Conservation (phyloP, 2,329 filamentous ascomycete species). For the Fusarium napiforme region DNA sequence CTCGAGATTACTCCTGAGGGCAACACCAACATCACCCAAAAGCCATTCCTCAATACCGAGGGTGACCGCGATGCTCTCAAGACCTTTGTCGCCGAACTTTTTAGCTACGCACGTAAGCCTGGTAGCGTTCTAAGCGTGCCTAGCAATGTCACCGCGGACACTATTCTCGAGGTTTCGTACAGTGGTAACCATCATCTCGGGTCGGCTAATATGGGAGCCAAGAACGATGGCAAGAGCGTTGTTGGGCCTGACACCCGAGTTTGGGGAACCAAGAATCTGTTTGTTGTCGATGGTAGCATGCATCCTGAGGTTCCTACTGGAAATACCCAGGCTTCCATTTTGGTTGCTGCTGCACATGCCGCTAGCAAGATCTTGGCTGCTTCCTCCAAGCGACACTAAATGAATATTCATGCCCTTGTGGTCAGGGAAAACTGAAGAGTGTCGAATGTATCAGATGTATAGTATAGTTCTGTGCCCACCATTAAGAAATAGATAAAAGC, state of each 20-base stretch:
- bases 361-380: conserved; percentile 36
- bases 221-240: conserved; percentile 47
- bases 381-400: neutral
- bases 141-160: conserved; percentile 40
- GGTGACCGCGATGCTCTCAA: conserved; percentile 45
- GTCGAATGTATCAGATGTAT: neutral
- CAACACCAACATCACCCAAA: conserved; percentile 54
- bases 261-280: conserved; percentile 47
- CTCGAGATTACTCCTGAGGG: conserved; percentile 54
- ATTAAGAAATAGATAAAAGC: neutral
- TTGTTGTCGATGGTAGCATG: conserved; percentile 47
- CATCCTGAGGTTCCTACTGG: conserved; percentile 47
- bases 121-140: conserved; percentile 35
- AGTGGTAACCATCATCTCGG: conserved; percentile 49
- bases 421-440: neutral
- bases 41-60: conserved; percentile 49
- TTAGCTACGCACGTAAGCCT: conserved; percentile 40
- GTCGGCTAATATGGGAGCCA: conserved; percentile 45
- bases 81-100: conserved; percentile 41
- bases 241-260: conserved; percentile 49
- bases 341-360: conserved; percentile 44
- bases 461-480: neutral
- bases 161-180: conserved; percentile 36
- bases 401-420: neutral
- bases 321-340: conserved; percentile 42